A percentile compares a stretch with the other conserved stretches of the same genome.
Evolutionary conservation across 345 rosid genomes (phyloP).

Genomic region (Citrus inodora): DNA sequence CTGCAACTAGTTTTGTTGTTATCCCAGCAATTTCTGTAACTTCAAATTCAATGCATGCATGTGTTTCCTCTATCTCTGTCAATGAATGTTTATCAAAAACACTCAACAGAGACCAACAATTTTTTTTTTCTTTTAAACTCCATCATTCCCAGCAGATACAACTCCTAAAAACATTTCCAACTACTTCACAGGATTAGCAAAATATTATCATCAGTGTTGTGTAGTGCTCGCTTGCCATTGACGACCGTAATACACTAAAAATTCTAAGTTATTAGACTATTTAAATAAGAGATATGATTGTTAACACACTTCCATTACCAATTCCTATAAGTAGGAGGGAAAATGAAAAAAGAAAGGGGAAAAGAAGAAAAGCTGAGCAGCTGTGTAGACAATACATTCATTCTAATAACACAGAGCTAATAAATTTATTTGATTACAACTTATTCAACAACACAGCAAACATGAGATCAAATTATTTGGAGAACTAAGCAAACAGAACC

Average conservation of each 20-base stretch:
- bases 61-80: no score
- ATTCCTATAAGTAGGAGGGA: neutral
- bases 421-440: conserved; percentile 19
- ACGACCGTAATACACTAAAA: neutral
- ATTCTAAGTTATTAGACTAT: neutral
- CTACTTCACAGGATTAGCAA: neutral
- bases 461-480: neutral
- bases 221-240: neutral
- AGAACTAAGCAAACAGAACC: conserved; percentile 64
- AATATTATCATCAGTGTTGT: neutral
- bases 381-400: neutral
- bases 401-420: conserved; percentile 9
- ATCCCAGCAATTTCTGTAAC: neutral
- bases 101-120: no score
- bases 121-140: no score
- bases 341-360: neutral
- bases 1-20: neutral
- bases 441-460: conserved; percentile 12
- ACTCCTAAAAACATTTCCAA: neutral
- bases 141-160: neutral
- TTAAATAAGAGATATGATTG: neutral
- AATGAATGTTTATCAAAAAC: no score
- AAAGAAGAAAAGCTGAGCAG: neutral
- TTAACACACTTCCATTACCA: neutral
- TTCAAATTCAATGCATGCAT: neutral